Base-by-base conservation (phyloP, 768 basidiomycete genomes). In the Boletus rex-veris region DNA sequence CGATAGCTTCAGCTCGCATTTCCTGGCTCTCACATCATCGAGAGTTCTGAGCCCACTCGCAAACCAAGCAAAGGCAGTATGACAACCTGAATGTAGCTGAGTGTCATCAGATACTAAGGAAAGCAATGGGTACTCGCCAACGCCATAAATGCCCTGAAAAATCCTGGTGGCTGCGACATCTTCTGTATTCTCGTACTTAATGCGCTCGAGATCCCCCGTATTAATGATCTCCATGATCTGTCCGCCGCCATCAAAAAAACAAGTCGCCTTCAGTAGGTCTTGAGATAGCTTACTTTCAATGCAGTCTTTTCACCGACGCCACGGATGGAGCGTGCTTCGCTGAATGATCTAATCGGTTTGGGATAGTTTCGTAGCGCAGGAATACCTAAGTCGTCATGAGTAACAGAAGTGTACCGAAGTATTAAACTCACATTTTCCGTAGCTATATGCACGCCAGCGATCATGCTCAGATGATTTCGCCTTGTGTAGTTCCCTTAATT, bases 121-220 rank as follows among this genome's bases (percentile, higher is more conserved):
- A 38, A 53, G 11, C 5, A 7, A 42, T 2, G 7, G n/a, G 11
- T 51, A 71, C 85, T 55, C 55, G 83, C 92, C 93, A 53, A 94
- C 90, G 31, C 90, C 92, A 62, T 95, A 95, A 40, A 97, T 86
- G 8, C 89, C 88, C 50, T 81, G 80, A 63, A 96, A 94, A 10
- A 83, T 43, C 21, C 75, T 71, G 3, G 78, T 76, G 0, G 77
- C 78, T 37, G 73, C 65, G 2, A 88, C 76, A 47, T 88, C 88
- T 35, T 80, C 82, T 1, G 85, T 86, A 21, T 72, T 76, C 66
- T 89, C 88, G 52, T 83, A 84, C 33, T 70, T 71, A 51, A 93
- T 84, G 15, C 90, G 81, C 19, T 76, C 75, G 30, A 92, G 74
- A n/a, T 78, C 72, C 0, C 91, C 91, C 0, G 90, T 92, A 53